Evolutionary conservation across 108 stramenopile genomes (phyloP).

Genomic region (Cylindrotheca closterium): DNA sequence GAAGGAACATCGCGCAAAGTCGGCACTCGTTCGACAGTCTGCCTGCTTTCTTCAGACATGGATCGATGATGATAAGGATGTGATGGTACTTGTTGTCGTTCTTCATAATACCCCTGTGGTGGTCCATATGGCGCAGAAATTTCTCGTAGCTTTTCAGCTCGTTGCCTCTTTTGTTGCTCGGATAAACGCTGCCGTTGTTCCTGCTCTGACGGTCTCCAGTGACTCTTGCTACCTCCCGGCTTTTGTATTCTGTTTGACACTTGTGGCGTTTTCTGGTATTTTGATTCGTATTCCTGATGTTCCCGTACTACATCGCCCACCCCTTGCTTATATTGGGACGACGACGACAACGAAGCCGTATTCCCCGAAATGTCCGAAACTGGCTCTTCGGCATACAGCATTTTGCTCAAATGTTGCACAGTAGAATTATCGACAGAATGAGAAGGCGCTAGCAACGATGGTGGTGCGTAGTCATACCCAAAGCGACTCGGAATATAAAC

Average conservation of each 20-base stretch:
- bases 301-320: too few relatives aligned
- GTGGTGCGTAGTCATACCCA: slow-evolving; percentile 25
- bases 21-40: neutral
- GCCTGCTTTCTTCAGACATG: neutral
- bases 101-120: neutral
- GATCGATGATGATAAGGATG: neutral
- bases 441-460: slow-evolving; percentile 22
- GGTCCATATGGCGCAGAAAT: neutral
- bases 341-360: neutral
- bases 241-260: neutral
- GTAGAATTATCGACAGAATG: slow-evolving; percentile 10
- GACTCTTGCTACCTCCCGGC: neutral
- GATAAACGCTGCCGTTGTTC: neutral
- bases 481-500: slow-evolving; percentile 18
- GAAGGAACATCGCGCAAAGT: neutral
- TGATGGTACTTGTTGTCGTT: neutral
- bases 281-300: too few relatives aligned
- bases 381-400: slow-evolving; percentile 4
- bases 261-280: neutral
- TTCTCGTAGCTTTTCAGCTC: neutral
- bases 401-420: neutral
- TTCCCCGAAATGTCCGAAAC: slow-evolving; percentile 6
- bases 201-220: neutral
- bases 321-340: too few relatives aligned
- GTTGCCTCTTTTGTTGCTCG: neutral